Evolutionary conservation across 345 rosid species (phyloP).

Genomic region (Mercurialis annua): DNA sequence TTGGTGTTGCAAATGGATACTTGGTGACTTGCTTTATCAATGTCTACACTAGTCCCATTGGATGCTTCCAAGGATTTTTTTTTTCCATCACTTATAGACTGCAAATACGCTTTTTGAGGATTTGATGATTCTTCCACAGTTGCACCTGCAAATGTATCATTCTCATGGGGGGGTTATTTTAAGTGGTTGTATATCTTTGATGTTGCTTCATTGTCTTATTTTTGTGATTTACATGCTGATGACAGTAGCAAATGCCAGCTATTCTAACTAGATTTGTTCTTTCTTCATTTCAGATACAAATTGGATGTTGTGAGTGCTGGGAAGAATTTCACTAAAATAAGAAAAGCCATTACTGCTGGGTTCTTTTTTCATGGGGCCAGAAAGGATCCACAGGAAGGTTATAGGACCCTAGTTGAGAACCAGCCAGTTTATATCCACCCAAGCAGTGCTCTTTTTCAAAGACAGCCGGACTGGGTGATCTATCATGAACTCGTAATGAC

Average conservation of each 20-base stretch:
- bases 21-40: not conserved
- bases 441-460: conserved; percentile 90
- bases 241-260: not conserved
- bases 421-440: conserved; percentile 93
- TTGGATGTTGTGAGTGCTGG: conserved; percentile 83
- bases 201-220: not conserved
- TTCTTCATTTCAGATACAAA: conserved; percentile 6
- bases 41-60: not conserved
- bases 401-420: conserved; percentile 84
- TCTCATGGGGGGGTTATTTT: not conserved
- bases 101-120: not conserved
- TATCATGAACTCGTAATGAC: conserved; percentile 96
- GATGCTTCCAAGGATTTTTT: not conserved
- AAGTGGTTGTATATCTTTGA: not conserved
- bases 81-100: not conserved
- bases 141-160: not conserved
- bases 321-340: conserved; percentile 71
- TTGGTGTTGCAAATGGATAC: not conserved
- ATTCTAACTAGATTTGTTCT: conserved; percentile 1
- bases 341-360: conserved; percentile 91
- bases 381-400: conserved; percentile 91
- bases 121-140: not conserved
- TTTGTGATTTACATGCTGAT: not conserved
- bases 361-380: conserved; percentile 85
- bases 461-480: conserved; percentile 97